These are phyloP conservation scores for Bathelium albidoporum DNA, from an alignment of 495 filamentous ascomycete genomes.

Conservation along the genomic window DNA sequence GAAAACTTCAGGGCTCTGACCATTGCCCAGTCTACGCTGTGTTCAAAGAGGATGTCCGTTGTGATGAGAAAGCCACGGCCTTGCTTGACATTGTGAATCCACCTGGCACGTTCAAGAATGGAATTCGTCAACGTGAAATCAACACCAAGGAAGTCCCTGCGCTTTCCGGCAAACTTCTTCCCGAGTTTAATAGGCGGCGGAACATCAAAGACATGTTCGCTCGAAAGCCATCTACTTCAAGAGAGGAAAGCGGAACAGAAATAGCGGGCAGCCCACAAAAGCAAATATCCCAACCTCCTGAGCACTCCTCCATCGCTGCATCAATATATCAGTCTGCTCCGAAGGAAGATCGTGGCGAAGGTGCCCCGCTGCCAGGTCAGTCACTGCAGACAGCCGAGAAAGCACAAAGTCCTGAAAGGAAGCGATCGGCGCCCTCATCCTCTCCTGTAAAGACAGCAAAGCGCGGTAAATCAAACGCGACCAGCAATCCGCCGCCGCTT, in stretches of 20 bases:
- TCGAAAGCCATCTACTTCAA: constrained; percentile 37
- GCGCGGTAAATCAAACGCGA: constrained; percentile 36
- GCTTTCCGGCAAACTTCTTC: constrained; percentile 70
- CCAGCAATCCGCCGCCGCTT: constrained; percentile 13
- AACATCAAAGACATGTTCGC: constrained; percentile 91
- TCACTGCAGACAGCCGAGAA: background rate
- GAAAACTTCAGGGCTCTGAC: constrained; percentile 64
- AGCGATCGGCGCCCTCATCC: constrained; percentile 13
- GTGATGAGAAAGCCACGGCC: constrained; percentile 40
- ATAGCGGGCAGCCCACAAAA: background rate
- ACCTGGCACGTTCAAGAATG: constrained; percentile 59
- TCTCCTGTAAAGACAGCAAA: constrained; percentile 27
- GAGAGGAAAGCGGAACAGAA: background rate
- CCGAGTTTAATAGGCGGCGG: constrained; percentile 74
- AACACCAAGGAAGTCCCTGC: constrained; percentile 54
- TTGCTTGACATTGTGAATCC: constrained; percentile 76
- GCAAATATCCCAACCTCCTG: constrained; percentile 3
- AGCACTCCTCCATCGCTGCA: background rate
- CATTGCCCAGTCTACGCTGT: constrained; percentile 87
- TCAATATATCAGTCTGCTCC: background rate
- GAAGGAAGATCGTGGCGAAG: background rate
- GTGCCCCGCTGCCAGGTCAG: background rate
- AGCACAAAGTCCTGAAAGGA: constrained; percentile 4
- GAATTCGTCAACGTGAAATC: constrained; percentile 58
- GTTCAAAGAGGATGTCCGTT: constrained; percentile 52